Conservation (phyloP, 139 green algal genomes). For the Chlorella ohadii region DNA sequence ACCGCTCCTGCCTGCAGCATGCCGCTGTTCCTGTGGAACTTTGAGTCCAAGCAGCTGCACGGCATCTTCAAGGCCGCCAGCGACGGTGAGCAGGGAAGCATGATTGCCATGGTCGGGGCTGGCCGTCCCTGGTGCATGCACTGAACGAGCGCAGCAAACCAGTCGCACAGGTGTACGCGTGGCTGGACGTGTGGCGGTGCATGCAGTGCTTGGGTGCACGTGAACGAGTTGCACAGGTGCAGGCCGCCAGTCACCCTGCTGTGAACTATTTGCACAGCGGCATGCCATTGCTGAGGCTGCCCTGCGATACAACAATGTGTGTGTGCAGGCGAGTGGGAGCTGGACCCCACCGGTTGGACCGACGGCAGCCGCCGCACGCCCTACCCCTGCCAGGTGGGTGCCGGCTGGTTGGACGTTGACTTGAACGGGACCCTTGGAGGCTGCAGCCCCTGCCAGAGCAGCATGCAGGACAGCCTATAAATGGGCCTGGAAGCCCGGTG, state of each 20-base stretch:
- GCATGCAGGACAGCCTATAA: too few relatives aligned
- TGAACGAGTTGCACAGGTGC: too few relatives aligned
- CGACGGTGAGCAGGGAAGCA: not conserved
- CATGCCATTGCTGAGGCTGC: too few relatives aligned
- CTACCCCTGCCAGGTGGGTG: slow-evolving; percentile 54
- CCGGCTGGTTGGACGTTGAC: not conserved
- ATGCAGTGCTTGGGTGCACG: too few relatives aligned
- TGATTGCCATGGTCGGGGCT: too few relatives aligned
- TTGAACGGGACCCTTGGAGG: not conserved
- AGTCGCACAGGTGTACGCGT: too few relatives aligned
- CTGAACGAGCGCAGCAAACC: too few relatives aligned
- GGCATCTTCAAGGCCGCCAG: slow-evolving; percentile 58
- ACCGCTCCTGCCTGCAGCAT: slow-evolving; percentile 52
- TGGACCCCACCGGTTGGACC: slow-evolving; percentile 48
- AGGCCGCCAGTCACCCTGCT: too few relatives aligned
- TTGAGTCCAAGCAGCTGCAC: slow-evolving; percentile 55
- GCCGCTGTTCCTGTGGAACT: slow-evolving; percentile 74
- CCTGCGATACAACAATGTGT: not conserved
- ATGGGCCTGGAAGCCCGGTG: too few relatives aligned
- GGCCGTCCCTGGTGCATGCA: too few relatives aligned
- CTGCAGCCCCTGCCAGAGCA: not conserved
- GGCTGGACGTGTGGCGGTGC: too few relatives aligned
- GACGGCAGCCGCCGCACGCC: slow-evolving; percentile 25
- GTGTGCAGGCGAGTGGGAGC: slow-evolving; percentile 39
- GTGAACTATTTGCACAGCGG: too few relatives aligned